Evolutionary conservation across 2,329 filamentous ascomycete species (phyloP), one percentile per base, ranked within the genome.

Genomic region (Rutstroemia sydowiana): DNA sequence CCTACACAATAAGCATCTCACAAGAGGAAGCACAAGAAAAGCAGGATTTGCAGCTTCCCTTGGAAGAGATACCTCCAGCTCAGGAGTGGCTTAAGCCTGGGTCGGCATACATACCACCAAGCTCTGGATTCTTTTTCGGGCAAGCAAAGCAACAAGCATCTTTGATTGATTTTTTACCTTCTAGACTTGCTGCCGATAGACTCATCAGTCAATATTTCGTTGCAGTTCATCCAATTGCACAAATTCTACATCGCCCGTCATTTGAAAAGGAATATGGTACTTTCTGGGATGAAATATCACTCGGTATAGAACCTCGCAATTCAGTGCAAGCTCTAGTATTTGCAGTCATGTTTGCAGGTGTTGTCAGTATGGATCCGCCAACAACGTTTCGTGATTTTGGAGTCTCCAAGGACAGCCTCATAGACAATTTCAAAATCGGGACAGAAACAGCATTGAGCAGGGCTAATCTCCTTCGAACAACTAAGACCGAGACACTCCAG

Each of bases 401-500:
- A 3, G 73, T 77, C 23, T 66, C 77, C 2, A 84, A 83, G 61
- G 67, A 70, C 23, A 73, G 72, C 5, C 72, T 87, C 51, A 72
- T 86, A 4, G 74, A 82, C 20, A 81, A 77, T 44, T 77, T 87
- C 52, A 82, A 82, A 59, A 70, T 82, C 44, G 84, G 78, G 1
- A 80, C 83, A 6, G 87, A 90, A 68, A 75, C 77, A 23, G 80
- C 84, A 3, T 69, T 91, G 31, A 76, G 77, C 36, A 81, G 81
- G 62, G 84, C 86, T 3, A 84, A 87, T 62, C 86, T 89, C 53
- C 67, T 90, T 32, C 74, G 82, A 32, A 88, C 85, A 0, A 87
- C 79, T 0, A 84, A 81, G 58, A 70, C 88, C n/a, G 84, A 88
- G 65, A 87, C 83, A 0, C 71, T 91, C 60, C 87, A 90, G 64